Base-by-base conservation (phyloP, 2,329 filamentous ascomycete genomes). In the Aspergillus pseudonomiae region DNA sequence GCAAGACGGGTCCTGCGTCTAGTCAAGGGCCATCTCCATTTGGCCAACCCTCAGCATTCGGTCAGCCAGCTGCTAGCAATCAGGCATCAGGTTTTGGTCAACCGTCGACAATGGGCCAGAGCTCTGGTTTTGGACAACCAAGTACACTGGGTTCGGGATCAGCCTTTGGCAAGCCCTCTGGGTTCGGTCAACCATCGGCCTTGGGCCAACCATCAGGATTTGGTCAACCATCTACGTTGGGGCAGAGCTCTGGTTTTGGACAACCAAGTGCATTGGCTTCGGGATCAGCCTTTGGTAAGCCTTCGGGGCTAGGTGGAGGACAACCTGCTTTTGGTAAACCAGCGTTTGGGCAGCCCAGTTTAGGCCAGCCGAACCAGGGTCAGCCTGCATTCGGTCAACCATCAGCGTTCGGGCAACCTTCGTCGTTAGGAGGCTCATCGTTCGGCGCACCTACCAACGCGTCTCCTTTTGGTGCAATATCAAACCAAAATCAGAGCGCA, bases 391-490 rank as follows among this genome's bases (percentile, higher is more conserved):
- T 86, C 67, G 79, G 75, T 36, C 70, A 73, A 46, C 61, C 72
- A 19, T 65, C 70, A 11, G 65, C 70, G 2, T 73, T 74, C 39
- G 68, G 71, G 9, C 73, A 75, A 56, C 68, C 71, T 28, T 63
- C 71, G 30, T 60, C 67, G 5, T 63, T 69, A 19, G 71, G 70
- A 61, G 61, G 64, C 3, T 66, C 71, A 14, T 68, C 71, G 24
- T 78, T 82, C 60, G 79, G 78, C 41, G 75, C 79, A 39, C 75
- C 78, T 41, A 70, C 66, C 48, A 67, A 70, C 54, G 66, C 72
- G 9, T 75, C 78, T 43, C 74, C 78, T 3, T 86, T 88, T 65
- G 81, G 83, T 2, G 80, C 80, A 60, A 70, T 80, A 24, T 65
- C 71, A 41, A 61, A 58, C 28, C 70, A 73, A 39, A 66, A 61